Evolutionary conservation across 2,329 filamentous ascomycete species (phyloP).

Genomic region (Aspergillus costaricaensis): DNA sequence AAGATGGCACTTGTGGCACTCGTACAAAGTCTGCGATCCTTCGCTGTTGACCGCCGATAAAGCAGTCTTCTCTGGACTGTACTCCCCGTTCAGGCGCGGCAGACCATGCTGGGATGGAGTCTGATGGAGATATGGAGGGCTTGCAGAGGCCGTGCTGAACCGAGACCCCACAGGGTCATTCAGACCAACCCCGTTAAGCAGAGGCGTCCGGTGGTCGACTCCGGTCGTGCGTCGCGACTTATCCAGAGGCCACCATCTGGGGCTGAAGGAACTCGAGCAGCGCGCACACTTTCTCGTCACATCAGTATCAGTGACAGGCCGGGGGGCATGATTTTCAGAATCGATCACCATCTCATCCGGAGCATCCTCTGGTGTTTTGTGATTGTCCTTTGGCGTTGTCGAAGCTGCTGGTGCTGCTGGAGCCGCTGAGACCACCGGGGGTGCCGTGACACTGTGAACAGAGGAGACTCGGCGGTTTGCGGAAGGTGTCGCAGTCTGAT

Average conservation of each 20-base stretch:
- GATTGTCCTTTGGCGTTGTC: constrained; percentile 26
- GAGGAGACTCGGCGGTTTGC: constrained; percentile 60
- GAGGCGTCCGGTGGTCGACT: constrained; percentile 49
- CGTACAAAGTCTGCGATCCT: constrained; percentile 53
- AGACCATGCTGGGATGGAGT: constrained; percentile 28
- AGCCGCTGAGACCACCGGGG: neutral
- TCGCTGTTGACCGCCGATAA: constrained; percentile 16
- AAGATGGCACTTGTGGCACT: constrained; percentile 73
- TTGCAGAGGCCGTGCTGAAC: constrained; percentile 21
- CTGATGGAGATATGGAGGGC: constrained; percentile 30
- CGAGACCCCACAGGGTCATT: constrained; percentile 18
- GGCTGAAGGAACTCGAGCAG: constrained; percentile 45
- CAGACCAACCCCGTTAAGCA: constrained; percentile 37
- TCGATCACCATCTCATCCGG: constrained; percentile 37
- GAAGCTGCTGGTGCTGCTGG: neutral
- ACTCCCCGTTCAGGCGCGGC: constrained; percentile 33
- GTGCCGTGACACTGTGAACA: constrained; percentile 41
- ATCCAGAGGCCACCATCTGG: constrained; percentile 64
- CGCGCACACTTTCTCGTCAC: constrained; percentile 40
- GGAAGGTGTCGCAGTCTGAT: constrained; percentile 31
- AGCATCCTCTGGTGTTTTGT: constrained; percentile 26
- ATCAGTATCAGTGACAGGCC: constrained; percentile 20
- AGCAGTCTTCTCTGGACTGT: constrained; percentile 20
- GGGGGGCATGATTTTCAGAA: constrained; percentile 26
- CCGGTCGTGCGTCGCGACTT: constrained; percentile 54